phyloP scores from a whole-genome alignment of 768 basidiomycete genomes.

The Agaricus blazei region DNA sequence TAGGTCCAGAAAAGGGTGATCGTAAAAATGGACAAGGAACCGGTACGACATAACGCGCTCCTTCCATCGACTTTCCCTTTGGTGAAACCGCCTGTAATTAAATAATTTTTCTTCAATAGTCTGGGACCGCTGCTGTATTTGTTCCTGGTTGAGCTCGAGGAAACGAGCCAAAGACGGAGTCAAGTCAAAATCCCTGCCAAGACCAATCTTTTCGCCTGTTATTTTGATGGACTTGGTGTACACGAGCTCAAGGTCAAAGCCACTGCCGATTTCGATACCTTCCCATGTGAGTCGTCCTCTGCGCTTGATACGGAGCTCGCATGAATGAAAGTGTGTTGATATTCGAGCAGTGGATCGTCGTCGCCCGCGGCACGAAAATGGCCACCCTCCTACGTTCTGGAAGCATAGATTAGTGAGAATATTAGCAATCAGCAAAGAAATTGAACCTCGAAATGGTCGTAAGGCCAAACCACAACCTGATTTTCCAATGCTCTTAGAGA shows the following conservation, averaged over 20 bases:
- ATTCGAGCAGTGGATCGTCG: slow-evolving; percentile 48
- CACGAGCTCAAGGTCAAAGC: slow-evolving; percentile 56
- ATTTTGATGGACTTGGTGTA: slow-evolving; percentile 50
- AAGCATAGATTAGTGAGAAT: not conserved
- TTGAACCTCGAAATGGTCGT: slow-evolving; percentile 44
- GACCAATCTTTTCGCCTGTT: slow-evolving; percentile 50
- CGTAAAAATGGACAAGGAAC: slow-evolving; percentile 59
- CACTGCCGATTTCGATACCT: slow-evolving; percentile 57
- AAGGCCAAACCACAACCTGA: slow-evolving; percentile 56
- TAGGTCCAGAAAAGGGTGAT: slow-evolving; percentile 41
- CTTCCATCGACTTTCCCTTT: slow-evolving; percentile 49
- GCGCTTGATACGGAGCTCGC: slow-evolving; percentile 46
- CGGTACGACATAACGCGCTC: slow-evolving; percentile 49
- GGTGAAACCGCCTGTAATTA: slow-evolving; percentile 47
- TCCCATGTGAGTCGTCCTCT: slow-evolving; percentile 48
- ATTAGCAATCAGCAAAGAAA: not conserved
- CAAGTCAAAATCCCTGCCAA: slow-evolving; percentile 61
- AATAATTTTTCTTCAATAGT: slow-evolving; percentile 42
- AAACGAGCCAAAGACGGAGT: slow-evolving; percentile 61
- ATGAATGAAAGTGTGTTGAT: slow-evolving; percentile 38
- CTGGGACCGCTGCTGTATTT: slow-evolving; percentile 38
- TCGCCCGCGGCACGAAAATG: slow-evolving; percentile 39
- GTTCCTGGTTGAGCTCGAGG: slow-evolving; percentile 47
- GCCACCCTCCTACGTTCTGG: slow-evolving; percentile 44
- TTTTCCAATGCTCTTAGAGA: slow-evolving; percentile 65